These are phyloP conservation scores for Moniliophthora roreri DNA, from an alignment of 1,284 basidiomycete species.

Conservation along the genomic window DNA sequence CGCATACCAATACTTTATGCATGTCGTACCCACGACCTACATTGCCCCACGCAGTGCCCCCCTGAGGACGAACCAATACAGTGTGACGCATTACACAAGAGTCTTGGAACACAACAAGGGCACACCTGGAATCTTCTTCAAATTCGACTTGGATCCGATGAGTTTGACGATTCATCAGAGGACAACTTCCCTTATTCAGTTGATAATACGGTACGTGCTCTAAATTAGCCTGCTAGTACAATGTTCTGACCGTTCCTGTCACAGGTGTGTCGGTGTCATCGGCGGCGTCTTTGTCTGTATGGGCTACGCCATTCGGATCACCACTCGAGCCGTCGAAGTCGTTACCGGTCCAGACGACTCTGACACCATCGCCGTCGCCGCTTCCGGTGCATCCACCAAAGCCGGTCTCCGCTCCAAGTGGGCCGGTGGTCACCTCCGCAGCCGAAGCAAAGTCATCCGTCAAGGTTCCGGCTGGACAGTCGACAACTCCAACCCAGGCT, in stretches of 20 bases:
- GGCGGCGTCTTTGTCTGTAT: slow-evolving; percentile 82
- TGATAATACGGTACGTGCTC: slow-evolving; percentile 72
- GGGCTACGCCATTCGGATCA: slow-evolving; percentile 72
- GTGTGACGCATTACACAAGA: slow-evolving; percentile 91
- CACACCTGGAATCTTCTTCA: slow-evolving; percentile 95
- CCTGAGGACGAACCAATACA: slow-evolving; percentile 90
- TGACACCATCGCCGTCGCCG: slow-evolving; percentile 64
- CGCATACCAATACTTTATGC: slow-evolving; percentile 95
- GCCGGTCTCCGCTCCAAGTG: slow-evolving; percentile 44
- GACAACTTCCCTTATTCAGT: slow-evolving; percentile 78
- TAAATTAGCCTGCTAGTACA: neutral
- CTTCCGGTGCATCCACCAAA: slow-evolving; percentile 43
- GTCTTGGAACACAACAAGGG: slow-evolving; percentile 75
- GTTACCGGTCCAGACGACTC: slow-evolving; percentile 63
- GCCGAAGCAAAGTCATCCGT: slow-evolving; percentile 23
- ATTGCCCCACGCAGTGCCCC: slow-evolving; percentile 64
- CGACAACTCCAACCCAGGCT: slow-evolving; percentile 14
- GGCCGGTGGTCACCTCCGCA: slow-evolving; percentile 38
- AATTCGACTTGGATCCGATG: slow-evolving; percentile 94
- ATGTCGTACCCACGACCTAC: slow-evolving; percentile 94
- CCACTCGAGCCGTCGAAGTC: slow-evolving; percentile 62
- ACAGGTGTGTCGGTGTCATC: slow-evolving; percentile 72
- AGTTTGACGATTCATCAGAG: slow-evolving; percentile 84
- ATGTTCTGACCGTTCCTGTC: neutral
- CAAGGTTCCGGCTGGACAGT: slow-evolving; percentile 21